Evolutionary conservation across 345 rosid species (phyloP), one percentile per base, ranked within the genome.

Genomic region (Camelina laxa): DNA sequence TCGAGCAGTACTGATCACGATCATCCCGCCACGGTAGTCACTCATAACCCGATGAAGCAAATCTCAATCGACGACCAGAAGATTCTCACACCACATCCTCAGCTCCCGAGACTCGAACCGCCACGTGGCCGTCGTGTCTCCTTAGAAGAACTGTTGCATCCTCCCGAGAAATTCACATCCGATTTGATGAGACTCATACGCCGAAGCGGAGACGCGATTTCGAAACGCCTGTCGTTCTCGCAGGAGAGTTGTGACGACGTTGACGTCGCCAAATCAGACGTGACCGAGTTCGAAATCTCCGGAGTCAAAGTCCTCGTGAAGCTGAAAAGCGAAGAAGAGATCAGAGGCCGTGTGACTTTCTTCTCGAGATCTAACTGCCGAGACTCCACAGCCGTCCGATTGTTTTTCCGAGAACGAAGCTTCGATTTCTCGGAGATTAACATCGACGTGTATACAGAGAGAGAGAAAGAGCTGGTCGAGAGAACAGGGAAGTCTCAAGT

Each of bases 311-410:
- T 95, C 13, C 50, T 85, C 9, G 99, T 87, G 49, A 85, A 75
- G 77, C 74, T 78, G 20, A 90, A 91, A 69, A 57, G 58, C 77
- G 86, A 81, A 15, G 81, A 80, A 2, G 74, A 67, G 16, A 58
- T 85, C 24, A 87, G 60, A 48, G 97, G 97, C 1, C 83, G 86
- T 1, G 72, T 92, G 48, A 84, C 86, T 57, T 84, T 90, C 74
- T 92, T 90, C 80, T 87, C 97, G 2, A 82, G 88, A 72, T 95
- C 99, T 0, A 89, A 90, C 35, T 89, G 97, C 80, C 58, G 97
- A 35, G 97, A 95, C 38, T 87, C 88, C 55, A 85, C 89, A 0
- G 97, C 99, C 4, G 96, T 88, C 15, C 85, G 99, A 14, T 80
- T 76, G 5, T 89, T 90, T 57, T 67, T 95, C n/a, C 76, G 84